Evolutionary conservation across 108 stramenopile genomes (phyloP).

Genomic region (Skeletonema costatum): DNA sequence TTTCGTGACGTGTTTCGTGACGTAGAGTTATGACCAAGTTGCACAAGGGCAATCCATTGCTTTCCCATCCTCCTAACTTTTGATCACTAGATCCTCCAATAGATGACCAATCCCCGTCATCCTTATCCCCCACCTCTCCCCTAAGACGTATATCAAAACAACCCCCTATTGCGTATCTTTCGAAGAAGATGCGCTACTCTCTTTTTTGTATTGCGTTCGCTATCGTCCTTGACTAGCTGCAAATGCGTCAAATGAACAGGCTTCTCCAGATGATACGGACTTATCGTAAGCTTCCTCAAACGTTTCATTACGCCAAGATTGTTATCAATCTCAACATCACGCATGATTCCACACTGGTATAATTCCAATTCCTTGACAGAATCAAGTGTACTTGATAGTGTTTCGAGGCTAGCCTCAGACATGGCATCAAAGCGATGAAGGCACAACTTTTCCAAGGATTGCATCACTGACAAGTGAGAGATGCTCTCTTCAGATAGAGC

Average conservation of each 20-base stretch:
- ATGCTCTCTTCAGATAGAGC: neutral
- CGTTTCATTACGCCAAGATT: neutral
- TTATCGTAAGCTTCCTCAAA: neutral
- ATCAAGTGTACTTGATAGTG: neutral
- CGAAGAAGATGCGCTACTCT: neutral
- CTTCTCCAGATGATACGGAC: neutral
- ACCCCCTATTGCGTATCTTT: neutral
- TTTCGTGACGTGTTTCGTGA: no score
- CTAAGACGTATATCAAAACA: neutral
- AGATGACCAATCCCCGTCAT: neutral
- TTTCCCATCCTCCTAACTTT: no score
- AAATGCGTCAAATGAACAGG: neutral
- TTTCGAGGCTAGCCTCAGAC: neutral
- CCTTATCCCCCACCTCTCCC: no score
- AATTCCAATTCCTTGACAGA: neutral
- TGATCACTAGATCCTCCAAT: no score
- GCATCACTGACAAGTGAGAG: neutral
- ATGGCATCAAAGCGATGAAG: neutral
- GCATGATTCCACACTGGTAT: neutral
- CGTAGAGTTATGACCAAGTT: no score
- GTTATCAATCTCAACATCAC: neutral
- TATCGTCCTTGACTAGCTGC: neutral
- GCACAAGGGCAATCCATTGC: no score
- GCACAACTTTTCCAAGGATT: neutral
- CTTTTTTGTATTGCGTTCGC: neutral